Evolutionary conservation across 176 grass and related monocot species (phyloP).

Genomic region (Juncus effusus): DNA sequence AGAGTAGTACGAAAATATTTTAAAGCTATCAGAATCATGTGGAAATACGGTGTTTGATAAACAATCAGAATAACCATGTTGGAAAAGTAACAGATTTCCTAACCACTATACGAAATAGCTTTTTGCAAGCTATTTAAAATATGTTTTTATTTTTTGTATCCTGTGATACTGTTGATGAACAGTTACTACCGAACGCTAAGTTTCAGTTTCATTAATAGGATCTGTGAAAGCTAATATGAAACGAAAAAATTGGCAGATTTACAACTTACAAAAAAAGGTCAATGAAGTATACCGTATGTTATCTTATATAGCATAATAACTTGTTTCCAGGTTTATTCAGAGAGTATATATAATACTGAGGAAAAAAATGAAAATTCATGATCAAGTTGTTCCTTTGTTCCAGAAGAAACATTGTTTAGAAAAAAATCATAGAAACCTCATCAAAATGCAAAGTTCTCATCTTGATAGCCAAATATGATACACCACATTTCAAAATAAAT

Average conservation of each 20-base stretch:
- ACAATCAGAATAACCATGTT: too few relatives aligned
- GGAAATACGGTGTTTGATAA: too few relatives aligned
- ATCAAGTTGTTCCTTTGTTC: constrained; percentile 7
- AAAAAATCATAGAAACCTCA: background rate
- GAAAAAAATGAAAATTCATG: constrained; percentile 6
- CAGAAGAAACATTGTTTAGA: too few relatives aligned
- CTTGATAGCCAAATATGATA: constrained; percentile 15
- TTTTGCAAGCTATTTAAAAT: background rate
- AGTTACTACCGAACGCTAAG: constrained; percentile 8
- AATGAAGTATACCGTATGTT: constrained; percentile 24
- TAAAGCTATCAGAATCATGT: too few relatives aligned
- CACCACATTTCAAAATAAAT: constrained; percentile 21
- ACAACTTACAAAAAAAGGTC: constrained; percentile 1
- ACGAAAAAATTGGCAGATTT: constrained; percentile 10
- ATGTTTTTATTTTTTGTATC: background rate
- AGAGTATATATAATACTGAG: background rate
- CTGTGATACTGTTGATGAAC: constrained; percentile 3
- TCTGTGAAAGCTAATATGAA: constrained; percentile 8
- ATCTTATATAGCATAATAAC: constrained; percentile 20
- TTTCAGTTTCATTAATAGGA: constrained; percentile 1
- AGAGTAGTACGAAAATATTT: too few relatives aligned
- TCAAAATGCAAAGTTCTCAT: constrained; percentile 9
- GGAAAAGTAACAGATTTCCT: background rate
- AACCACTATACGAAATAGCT: background rate
- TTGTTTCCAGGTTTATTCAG: constrained; percentile 14